A percentile compares a stretch with the other conserved stretches of the same genome.
Evolutionary conservation across 2,329 filamentous ascomycete species (phyloP).

Genomic region (Seiridium unicorne): DNA sequence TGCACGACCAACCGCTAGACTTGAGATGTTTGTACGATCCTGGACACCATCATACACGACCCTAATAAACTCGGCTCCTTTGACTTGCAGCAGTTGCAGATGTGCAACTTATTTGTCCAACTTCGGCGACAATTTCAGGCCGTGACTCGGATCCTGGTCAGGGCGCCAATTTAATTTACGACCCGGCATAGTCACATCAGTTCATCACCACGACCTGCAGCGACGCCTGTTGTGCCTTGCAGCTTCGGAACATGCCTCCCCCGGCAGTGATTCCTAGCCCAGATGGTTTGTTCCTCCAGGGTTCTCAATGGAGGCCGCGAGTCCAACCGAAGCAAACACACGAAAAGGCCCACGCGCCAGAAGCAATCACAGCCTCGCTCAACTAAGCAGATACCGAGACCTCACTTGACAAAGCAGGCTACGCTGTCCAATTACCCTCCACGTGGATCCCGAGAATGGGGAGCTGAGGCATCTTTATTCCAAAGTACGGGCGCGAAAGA

Average conservation of each 20-base stretch:
- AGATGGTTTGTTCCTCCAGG: neutral
- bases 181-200: constrained; percentile 2
- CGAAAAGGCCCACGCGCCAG: neutral
- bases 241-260: neutral
- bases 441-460: too few relatives aligned
- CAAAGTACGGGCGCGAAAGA: too few relatives aligned
- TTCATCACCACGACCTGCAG: neutral
- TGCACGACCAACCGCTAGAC: too few relatives aligned
- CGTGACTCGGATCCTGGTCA: neutral
- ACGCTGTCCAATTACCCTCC: neutral
- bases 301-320: neutral
- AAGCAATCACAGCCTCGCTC: neutral
- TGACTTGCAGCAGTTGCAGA: neutral
- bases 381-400: neutral
- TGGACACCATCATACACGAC: too few relatives aligned
- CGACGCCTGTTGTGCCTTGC: neutral
- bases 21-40: too few relatives aligned
- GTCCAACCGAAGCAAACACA: neutral
- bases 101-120: neutral
- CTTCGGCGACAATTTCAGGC: neutral
- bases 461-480: too few relatives aligned
- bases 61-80: neutral
- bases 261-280: neutral
- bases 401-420: neutral
- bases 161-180: constrained; percentile 1